These are phyloP conservation scores for Staphylotrichum longicolle DNA, from an alignment of 495 filamentous ascomycete species.

Conservation along the genomic window DNA sequence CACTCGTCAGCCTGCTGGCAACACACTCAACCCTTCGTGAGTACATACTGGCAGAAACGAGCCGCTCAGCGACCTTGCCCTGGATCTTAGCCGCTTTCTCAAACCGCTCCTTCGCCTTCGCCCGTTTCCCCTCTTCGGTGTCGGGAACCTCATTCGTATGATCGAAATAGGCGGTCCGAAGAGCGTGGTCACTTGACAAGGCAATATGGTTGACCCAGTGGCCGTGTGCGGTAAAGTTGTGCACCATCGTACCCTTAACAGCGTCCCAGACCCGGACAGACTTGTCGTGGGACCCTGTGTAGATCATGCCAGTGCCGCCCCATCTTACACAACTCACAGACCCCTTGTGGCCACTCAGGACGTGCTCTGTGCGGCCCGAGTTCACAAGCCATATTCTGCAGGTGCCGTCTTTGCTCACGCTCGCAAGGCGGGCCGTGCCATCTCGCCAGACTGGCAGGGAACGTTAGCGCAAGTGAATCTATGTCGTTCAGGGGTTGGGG, in stretches of 20 bases:
- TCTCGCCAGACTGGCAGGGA: slow-evolving; percentile 54
- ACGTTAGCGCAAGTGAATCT: background rate
- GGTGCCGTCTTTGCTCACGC: slow-evolving; percentile 86
- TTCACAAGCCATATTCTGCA: slow-evolving; percentile 86
- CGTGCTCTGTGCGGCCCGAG: slow-evolving; percentile 71
- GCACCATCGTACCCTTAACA: slow-evolving; percentile 69
- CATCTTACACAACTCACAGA: slow-evolving; percentile 89
- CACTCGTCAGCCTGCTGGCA: slow-evolving; percentile 9
- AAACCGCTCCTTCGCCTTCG: slow-evolving; percentile 80
- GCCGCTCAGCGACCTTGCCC: slow-evolving; percentile 75
- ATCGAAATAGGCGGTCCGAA: slow-evolving; percentile 84
- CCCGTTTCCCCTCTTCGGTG: slow-evolving; percentile 65
- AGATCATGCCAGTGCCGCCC: slow-evolving; percentile 82
- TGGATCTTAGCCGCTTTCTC: slow-evolving; percentile 79
- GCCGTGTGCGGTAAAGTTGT: slow-evolving; percentile 77
- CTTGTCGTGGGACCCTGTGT: slow-evolving; percentile 72
- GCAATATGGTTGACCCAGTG: slow-evolving; percentile 97
- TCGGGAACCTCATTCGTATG: slow-evolving; percentile 66
- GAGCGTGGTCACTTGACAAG: slow-evolving; percentile 87
- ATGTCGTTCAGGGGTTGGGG: too few species aligned
- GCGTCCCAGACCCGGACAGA: slow-evolving; percentile 91
- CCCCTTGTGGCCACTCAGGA: slow-evolving; percentile 82
- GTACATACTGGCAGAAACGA: slow-evolving; percentile 66
- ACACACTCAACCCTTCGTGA: too few species aligned
- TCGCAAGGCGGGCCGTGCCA: slow-evolving; percentile 76